Conservation (phyloP, 495 filamentous ascomycete genomes). For the Pseudoneurospora amorphoporcata region DNA sequence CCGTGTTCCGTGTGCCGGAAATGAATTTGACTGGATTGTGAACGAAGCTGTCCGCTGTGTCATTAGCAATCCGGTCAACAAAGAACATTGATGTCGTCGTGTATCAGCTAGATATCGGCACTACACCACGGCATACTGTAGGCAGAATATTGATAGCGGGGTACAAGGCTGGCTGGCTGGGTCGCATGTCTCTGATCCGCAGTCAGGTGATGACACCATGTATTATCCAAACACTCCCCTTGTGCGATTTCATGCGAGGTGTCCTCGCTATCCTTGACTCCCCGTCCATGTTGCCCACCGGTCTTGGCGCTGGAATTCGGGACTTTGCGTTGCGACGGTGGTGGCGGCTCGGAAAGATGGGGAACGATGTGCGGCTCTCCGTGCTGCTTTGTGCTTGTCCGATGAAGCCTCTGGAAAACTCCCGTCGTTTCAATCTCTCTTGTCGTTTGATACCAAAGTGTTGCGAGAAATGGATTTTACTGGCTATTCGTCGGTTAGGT, state of each 20-base stretch:
- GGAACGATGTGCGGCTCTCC: neutral
- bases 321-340: neutral
- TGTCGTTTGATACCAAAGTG: neutral
- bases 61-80: neutral
- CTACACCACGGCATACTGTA: neutral
- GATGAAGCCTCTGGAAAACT: neutral
- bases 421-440: neutral
- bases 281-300: neutral
- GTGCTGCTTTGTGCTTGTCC: neutral
- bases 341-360: neutral
- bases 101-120: neutral
- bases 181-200: slow-evolving; percentile 1
- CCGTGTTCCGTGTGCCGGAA: neutral
- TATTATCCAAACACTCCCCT: slow-evolving; percentile 12
- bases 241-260: neutral
- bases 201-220: slow-evolving; percentile 24
- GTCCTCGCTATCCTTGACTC: neutral
- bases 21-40: neutral
- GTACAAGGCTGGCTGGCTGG: neutral
- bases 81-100: neutral
- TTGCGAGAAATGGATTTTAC: neutral
- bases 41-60: neutral
- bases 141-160: neutral
- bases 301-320: neutral
- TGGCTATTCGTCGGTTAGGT: neutral